phyloP scores from a whole-genome alignment of 2,329 filamentous ascomycete species.

The Aspergillus cejpii region DNA sequence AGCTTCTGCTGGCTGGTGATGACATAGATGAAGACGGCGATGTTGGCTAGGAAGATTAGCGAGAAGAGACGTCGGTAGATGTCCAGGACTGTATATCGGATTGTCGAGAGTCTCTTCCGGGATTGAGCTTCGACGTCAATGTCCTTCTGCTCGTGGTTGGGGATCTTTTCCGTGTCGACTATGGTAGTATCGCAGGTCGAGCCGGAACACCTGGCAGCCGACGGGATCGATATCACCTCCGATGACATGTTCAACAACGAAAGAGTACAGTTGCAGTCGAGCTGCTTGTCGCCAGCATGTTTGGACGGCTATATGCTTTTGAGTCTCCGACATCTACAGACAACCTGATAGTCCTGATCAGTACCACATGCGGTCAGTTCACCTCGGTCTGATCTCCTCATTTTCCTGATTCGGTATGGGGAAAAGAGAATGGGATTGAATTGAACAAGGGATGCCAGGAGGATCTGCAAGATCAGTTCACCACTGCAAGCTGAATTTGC shows the following conservation, averaged over 20 bases:
- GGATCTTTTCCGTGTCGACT: constrained; percentile 14
- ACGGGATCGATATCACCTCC: constrained; percentile 14
- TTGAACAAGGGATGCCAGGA: constrained; percentile 1
- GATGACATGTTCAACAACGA: constrained; percentile 14
- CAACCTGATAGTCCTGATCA: too few species aligned
- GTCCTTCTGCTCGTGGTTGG: constrained; percentile 16
- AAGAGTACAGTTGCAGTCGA: neutral
- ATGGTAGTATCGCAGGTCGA: constrained; percentile 17
- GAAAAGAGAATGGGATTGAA: neutral
- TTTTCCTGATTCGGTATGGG: too few species aligned
- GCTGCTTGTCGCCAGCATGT: too few species aligned
- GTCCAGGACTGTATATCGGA: constrained; percentile 35
- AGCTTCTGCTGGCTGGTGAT: constrained; percentile 31
- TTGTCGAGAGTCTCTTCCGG: constrained; percentile 21
- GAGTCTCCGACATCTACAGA: too few species aligned
- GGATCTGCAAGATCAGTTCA: constrained; percentile 1
- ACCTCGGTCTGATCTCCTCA: too few species aligned
- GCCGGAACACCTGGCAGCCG: constrained; percentile 12
- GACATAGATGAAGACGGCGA: constrained; percentile 33
- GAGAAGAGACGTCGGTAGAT: constrained; percentile 42
- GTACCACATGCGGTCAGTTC: too few species aligned
- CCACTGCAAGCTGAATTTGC: too few species aligned
- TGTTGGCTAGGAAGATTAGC: constrained; percentile 37
- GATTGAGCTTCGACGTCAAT: constrained; percentile 28
- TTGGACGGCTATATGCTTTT: too few species aligned